Evolutionary conservation across 2,329 filamentous ascomycete genomes (phyloP).

Genomic region (Hypoxylon sp.): DNA sequence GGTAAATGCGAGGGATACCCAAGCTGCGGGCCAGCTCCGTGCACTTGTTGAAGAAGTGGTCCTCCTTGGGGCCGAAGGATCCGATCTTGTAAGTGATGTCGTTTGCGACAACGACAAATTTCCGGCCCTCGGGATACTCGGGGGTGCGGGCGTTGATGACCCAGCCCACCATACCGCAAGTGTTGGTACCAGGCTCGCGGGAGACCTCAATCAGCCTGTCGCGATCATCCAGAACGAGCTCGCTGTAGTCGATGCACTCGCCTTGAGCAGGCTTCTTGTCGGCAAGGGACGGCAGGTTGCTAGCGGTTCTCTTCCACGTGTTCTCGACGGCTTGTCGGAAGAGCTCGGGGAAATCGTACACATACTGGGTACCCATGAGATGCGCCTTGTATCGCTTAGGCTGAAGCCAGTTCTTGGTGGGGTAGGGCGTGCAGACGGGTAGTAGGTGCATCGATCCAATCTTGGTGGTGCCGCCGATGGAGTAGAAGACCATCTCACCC

Average conservation of each 20-base stretch:
- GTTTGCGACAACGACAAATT: slow-evolving; percentile 97
- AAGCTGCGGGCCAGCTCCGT: slow-evolving; percentile 93
- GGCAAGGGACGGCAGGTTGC: slow-evolving; percentile 75
- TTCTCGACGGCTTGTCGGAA: slow-evolving; percentile 99
- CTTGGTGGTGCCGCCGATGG: slow-evolving; percentile 93
- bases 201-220: slow-evolving; percentile 93
- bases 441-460: slow-evolving; percentile 95
- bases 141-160: slow-evolving; percentile 93
- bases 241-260: slow-evolving; percentile 92
- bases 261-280: slow-evolving; percentile 85
- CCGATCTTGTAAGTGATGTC: slow-evolving; percentile 99
- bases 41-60: slow-evolving; percentile 99
- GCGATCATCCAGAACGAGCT: slow-evolving; percentile 92
- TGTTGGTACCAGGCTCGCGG: slow-evolving; percentile 94
- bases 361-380: slow-evolving; percentile 98
- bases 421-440: slow-evolving; percentile 89
- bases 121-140: slow-evolving; percentile 90
- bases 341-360: slow-evolving; percentile 99
- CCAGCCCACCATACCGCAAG: slow-evolving; percentile 98
- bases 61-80: slow-evolving; percentile 94
- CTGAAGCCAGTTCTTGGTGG: slow-evolving; percentile 98
- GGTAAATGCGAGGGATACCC: slow-evolving; percentile 95
- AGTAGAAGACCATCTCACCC: slow-evolving; percentile 98
- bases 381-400: slow-evolving; percentile 99
- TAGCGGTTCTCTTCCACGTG: slow-evolving; percentile 81